Conservation (phyloP, 2,329 filamentous ascomycete genomes). For the Penicillium sp. region DNA sequence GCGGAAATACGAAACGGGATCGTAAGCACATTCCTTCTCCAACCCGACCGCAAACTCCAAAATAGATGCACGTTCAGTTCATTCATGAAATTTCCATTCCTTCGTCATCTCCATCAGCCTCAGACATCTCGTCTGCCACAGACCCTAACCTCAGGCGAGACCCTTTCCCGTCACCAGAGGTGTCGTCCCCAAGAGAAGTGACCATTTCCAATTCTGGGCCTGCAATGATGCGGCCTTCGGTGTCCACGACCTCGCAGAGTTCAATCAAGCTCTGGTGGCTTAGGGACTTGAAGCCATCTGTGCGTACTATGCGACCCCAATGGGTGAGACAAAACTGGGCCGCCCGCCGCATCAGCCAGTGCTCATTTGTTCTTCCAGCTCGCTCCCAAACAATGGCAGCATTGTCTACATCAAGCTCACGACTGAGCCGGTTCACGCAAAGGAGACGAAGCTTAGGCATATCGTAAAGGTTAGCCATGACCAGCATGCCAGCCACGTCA, state of each 20-base stretch:
- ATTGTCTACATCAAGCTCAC: slow-evolving; percentile 91
- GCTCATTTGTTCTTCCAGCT: slow-evolving; percentile 83
- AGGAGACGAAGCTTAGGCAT: slow-evolving; percentile 89
- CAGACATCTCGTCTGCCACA: slow-evolving; percentile 37
- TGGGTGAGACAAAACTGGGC: slow-evolving; percentile 87
- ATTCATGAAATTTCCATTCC: slow-evolving; percentile 47
- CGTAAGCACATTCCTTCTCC: slow-evolving; percentile 1
- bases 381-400: slow-evolving; percentile 97
- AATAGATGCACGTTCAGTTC: slow-evolving; percentile 19
- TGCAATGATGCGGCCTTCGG: slow-evolving; percentile 85
- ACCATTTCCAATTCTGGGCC: slow-evolving; percentile 76
- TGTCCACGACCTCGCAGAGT: slow-evolving; percentile 88
- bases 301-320: slow-evolving; percentile 92
- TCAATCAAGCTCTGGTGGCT: slow-evolving; percentile 81
- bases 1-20: neutral
- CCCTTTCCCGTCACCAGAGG: slow-evolving; percentile 38
- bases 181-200: slow-evolving; percentile 53
- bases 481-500: slow-evolving; percentile 89
- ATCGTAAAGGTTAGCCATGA: slow-evolving; percentile 98
- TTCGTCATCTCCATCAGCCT: slow-evolving; percentile 50
- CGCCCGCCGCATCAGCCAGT: slow-evolving; percentile 88
- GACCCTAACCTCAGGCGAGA: slow-evolving; percentile 28
- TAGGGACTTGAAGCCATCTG: slow-evolving; percentile 78
- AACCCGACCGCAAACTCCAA: slow-evolving; percentile 20
- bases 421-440: slow-evolving; percentile 84